phyloP scores from a whole-genome alignment of 768 basidiomycete species.

The Harrya chromipes region DNA sequence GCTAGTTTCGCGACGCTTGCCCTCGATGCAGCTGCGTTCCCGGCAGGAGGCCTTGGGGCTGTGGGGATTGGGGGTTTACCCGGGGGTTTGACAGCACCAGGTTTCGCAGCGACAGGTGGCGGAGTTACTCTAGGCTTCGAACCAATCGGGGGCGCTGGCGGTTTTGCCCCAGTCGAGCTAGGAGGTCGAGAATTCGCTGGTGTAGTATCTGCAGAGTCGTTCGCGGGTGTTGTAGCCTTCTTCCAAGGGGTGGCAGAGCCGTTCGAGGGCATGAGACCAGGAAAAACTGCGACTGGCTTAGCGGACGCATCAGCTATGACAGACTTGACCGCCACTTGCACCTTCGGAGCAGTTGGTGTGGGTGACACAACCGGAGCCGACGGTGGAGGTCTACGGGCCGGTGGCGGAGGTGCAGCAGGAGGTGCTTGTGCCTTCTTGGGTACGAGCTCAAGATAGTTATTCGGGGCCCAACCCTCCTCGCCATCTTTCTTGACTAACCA shows the following conservation, averaged over 20 bases:
- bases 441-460: conserved; percentile 85
- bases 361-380: conserved; percentile 37
- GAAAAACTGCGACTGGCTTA: conserved; percentile 80
- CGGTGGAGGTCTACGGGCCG: conserved; percentile 46
- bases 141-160: conserved; percentile 54
- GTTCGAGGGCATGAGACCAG: conserved; percentile 66
- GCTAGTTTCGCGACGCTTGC: conserved; percentile 40
- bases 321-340: conserved; percentile 39
- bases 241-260: conserved; percentile 76
- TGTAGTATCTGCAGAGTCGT: conserved; percentile 35
- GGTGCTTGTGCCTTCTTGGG: conserved; percentile 63
- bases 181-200: conserved; percentile 49
- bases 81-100: conserved; percentile 45
- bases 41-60: conserved; percentile 48
- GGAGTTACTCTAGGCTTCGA: conserved; percentile 63
- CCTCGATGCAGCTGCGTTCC: conserved; percentile 35
- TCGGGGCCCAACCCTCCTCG: conserved; percentile 92
- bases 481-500: conserved; percentile 89
- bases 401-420: conserved; percentile 69
- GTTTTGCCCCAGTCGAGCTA: conserved; percentile 47
- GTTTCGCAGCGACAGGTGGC: conserved; percentile 56
- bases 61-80: conserved; percentile 63
- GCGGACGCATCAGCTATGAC: conserved; percentile 58
- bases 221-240: conserved; percentile 42
- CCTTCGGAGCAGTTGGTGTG: conserved; percentile 34